Conservation (phyloP, 805 yeast species). For the Saturnispora silvae region DNA sequence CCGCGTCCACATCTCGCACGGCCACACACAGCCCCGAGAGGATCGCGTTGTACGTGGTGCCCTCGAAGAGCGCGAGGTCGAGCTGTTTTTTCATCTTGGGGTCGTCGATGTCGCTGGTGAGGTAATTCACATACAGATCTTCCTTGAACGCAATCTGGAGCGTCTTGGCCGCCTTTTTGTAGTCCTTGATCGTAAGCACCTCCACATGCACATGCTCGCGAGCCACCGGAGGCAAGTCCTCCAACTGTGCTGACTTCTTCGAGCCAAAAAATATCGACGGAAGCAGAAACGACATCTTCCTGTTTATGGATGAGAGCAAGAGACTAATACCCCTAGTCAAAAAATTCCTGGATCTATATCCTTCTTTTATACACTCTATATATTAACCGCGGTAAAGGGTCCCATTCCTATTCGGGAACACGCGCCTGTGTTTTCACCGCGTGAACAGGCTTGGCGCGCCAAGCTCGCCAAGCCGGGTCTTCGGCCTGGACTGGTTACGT, state of each 20-base stretch:
- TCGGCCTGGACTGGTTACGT: too few species aligned
- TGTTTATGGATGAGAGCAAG: too few species aligned
- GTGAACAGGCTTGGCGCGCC: too few species aligned
- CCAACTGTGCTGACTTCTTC: background rate
- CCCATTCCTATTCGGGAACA: too few species aligned
- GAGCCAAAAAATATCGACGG: conserved; percentile 4
- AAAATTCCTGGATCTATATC: background rate
- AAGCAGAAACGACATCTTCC: conserved; percentile 3
- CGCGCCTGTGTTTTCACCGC: too few species aligned
- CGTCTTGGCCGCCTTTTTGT: conserved; percentile 45
- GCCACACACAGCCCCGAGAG: conserved; percentile 40
- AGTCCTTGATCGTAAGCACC: conserved; percentile 31
- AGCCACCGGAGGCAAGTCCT: conserved; percentile 8
- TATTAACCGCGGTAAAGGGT: conserved; percentile 4
- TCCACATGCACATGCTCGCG: conserved; percentile 18
- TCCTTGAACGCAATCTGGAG: conserved; percentile 42
- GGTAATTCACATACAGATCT: conserved; percentile 43
- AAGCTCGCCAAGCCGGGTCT: too few species aligned
- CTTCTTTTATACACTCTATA: background rate
- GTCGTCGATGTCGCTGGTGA: conserved; percentile 32
- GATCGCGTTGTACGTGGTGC: conserved; percentile 40
- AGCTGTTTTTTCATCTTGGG: conserved; percentile 29
- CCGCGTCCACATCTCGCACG: conserved; percentile 39
- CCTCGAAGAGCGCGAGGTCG: conserved; percentile 43
- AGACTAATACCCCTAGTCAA: too few species aligned